These are phyloP conservation scores for Saccharomycopsis capsularis DNA, from an alignment of 805 yeast genomes.

Conservation along the genomic window DNA sequence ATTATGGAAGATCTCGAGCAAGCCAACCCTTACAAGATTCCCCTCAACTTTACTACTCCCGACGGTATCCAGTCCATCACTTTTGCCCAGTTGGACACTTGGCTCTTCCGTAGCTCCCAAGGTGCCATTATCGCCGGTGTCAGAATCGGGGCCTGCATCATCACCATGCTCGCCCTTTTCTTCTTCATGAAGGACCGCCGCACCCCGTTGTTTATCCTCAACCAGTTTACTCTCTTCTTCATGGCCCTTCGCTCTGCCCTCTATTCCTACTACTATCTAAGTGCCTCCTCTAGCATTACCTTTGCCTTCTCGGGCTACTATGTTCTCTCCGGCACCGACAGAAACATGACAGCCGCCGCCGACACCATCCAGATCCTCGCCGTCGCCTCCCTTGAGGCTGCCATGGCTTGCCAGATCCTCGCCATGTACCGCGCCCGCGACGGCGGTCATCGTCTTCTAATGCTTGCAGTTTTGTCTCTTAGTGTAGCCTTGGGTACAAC, in stretches of 20 bases:
- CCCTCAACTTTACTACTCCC: slow-evolving; percentile 37
- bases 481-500: slow-evolving; percentile 43
- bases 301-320: slow-evolving; percentile 39
- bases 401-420: slow-evolving; percentile 65
- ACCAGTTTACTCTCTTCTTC: slow-evolving; percentile 51
- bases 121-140: slow-evolving; percentile 47
- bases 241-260: slow-evolving; percentile 56
- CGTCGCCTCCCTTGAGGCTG: slow-evolving; percentile 52
- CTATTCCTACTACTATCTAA: slow-evolving; percentile 46
- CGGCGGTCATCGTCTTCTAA: not conserved
- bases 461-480: slow-evolving; percentile 29
- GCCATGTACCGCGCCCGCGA: slow-evolving; percentile 53
- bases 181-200: slow-evolving; percentile 45
- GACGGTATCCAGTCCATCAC: slow-evolving; percentile 34
- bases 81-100: slow-evolving; percentile 37
- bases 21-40: slow-evolving; percentile 25
- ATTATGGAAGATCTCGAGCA: too few species aligned
- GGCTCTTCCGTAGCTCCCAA: slow-evolving; percentile 30
- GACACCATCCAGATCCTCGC: slow-evolving; percentile 55
- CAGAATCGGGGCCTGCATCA: slow-evolving; percentile 48
- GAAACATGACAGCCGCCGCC: slow-evolving; percentile 51
- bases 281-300: slow-evolving; percentile 45
- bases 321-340: slow-evolving; percentile 31
- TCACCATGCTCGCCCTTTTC: slow-evolving; percentile 38
- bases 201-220: slow-evolving; percentile 63